Percentiles rank a stretch among this genome's conserved stretches.
Conservation (phyloP, 192 early-diverging fungal species). For the Entomortierella chlamydospora region DNA sequence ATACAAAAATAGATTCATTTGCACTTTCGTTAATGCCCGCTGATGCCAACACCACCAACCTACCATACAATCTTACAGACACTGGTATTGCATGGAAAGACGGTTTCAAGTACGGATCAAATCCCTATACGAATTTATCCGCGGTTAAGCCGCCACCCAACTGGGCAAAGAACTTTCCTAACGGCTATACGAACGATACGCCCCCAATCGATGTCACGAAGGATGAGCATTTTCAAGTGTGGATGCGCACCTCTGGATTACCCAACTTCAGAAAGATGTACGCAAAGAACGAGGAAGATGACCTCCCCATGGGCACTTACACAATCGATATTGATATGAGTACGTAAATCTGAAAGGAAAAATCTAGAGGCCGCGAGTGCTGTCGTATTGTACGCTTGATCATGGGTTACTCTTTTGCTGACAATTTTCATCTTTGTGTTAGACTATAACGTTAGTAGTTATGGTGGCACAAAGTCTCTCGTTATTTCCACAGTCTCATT, state of each 20-base stretch:
- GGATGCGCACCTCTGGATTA: slow-evolving; percentile 98
- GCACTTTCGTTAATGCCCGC: slow-evolving; percentile 52
- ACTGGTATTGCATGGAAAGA: slow-evolving; percentile 89
- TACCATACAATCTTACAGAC: slow-evolving; percentile 69
- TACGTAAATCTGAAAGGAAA: slow-evolving; percentile 48
- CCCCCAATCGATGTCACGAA: slow-evolving; percentile 71
- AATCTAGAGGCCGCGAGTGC: no score
- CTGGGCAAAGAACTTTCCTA: slow-evolving; percentile 75
- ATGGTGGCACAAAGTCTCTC: slow-evolving; percentile 95
- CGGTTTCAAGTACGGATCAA: slow-evolving; percentile 78
- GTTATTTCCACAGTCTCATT: slow-evolving; percentile 95
- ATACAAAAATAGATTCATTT: neutral
- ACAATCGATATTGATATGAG: slow-evolving; percentile 78
- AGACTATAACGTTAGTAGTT: slow-evolving; percentile 88
- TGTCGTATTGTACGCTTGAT: no score
- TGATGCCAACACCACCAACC: slow-evolving; percentile 49
- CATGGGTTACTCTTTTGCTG: neutral
- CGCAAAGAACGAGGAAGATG: slow-evolving; percentile 72
- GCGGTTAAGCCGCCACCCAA: slow-evolving; percentile 87
- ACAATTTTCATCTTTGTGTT: slow-evolving; percentile 6
- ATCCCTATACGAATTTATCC: slow-evolving; percentile 57
- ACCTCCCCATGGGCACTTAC: slow-evolving; percentile 77
- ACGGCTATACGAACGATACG: slow-evolving; percentile 63
- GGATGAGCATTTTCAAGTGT: slow-evolving; percentile 93
- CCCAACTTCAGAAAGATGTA: slow-evolving; percentile 98